Evolutionary conservation across 805 yeast species (phyloP), one percentile per base, ranked within the genome.

Genomic region (Yarrowia osloensis): DNA sequence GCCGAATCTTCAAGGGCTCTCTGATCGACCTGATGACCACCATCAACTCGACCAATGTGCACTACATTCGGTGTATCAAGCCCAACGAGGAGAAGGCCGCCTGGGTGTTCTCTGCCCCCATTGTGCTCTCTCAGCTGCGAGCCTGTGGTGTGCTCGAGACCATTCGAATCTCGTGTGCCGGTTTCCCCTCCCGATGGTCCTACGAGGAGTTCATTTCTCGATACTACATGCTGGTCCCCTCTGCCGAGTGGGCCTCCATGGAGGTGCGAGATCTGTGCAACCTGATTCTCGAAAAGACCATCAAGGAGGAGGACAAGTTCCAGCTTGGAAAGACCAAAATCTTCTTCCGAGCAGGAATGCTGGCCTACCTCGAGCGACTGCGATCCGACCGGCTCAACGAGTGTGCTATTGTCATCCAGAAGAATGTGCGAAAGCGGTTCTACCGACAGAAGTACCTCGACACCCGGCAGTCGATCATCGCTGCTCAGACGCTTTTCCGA

Each of bases 111-210:
- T 97, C 92, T 74, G 91, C 96, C 17, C 84, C 92, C 49, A 93
- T 94, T 98, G 98, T 94, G 15, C 82, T 95, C 69, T 88, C 96
- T 6, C 99, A 94, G 78, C 83, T 94, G 70, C 86, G 99, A 76
- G 99, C 99, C 6, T 94, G 99, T 82, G 99, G 99, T 88, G 98
- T 94, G 55, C 82, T 94, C 72, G 99, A 95, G 77, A 95, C 99
- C 1, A 94, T 94, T 75, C 83, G 97, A 74, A 94, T 94, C 57
- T 93, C 98, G 1, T 93, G 98, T 80, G 98, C 97, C 62, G 99
- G 99, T 46, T 94, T 93, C 84, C 99, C 99, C 19, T 89, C 97
- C 0, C 84, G 98, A 75, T 91, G 97, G 92, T 86, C 97, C 2
- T 95, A 91, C 75, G 92, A 88, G 65, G 98, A 95, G 75, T 94